Evolutionary conservation across 805 yeast species (phyloP).

Genomic region (Sugiyamaella mastotermitis): DNA sequence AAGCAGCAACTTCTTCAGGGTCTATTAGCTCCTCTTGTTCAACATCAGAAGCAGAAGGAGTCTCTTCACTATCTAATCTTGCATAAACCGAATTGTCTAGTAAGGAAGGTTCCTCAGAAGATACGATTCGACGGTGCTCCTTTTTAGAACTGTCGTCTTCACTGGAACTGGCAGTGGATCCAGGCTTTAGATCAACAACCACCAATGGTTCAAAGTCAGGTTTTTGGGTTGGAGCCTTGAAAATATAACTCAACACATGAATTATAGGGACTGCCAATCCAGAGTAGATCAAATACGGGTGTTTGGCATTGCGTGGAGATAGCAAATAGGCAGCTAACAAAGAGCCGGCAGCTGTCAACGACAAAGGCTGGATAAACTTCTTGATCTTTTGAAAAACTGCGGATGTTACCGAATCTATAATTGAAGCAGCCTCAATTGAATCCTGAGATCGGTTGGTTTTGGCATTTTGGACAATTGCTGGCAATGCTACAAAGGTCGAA

Average conservation of each 20-base stretch:
- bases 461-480: slow-evolving; percentile 9
- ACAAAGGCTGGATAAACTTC: slow-evolving; percentile 16
- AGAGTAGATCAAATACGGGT: slow-evolving; percentile 31
- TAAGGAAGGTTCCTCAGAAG: slow-evolving; percentile 13
- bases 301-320: slow-evolving; percentile 25
- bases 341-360: slow-evolving; percentile 21
- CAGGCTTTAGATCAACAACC: background rate
- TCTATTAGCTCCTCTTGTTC: background rate
- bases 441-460: slow-evolving; percentile 2
- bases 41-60: slow-evolving; percentile 4
- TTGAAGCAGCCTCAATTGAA: slow-evolving; percentile 1
- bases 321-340: slow-evolving; percentile 23
- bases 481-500: slow-evolving; percentile 17
- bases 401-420: background rate
- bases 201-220: background rate
- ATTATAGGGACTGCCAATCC: slow-evolving; percentile 27
- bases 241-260: slow-evolving; percentile 3
- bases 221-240: background rate
- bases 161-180: background rate
- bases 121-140: background rate
- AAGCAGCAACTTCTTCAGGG: background rate
- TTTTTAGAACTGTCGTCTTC: background rate
- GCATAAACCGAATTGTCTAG: slow-evolving; percentile 18
- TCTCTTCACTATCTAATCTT: slow-evolving; percentile 8
- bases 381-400: background rate